phyloP scores from a whole-genome alignment of 345 rosid genomes.

The Eucalyptus lansdowneana region DNA sequence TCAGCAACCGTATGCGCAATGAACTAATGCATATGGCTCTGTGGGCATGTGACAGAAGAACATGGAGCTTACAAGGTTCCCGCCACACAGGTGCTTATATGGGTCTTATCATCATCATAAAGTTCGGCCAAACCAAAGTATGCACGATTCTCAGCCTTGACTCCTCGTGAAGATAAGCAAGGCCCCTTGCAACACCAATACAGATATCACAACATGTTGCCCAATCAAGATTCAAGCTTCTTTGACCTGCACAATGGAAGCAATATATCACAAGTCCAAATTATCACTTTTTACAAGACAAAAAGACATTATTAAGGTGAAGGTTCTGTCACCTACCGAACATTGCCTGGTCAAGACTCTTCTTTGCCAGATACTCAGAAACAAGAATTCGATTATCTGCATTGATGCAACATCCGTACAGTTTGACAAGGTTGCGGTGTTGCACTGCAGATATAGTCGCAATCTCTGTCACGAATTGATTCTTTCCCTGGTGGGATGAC shows the following conservation, averaged over 20 bases:
- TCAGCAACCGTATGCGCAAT: neutral
- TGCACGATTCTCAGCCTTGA: slow-evolving; percentile 41
- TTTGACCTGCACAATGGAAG: slow-evolving; percentile 14
- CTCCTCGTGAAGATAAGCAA: slow-evolving; percentile 48
- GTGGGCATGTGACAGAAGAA: neutral
- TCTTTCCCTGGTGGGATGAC: too few relatives aligned
- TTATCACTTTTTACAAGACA: neutral
- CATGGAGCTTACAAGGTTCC: slow-evolving; percentile 32
- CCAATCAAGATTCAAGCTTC: slow-evolving; percentile 23
- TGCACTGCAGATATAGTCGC: too few relatives aligned
- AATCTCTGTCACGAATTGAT: too few relatives aligned
- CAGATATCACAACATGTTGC: slow-evolving; percentile 25
- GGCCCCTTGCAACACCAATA: slow-evolving; percentile 43
- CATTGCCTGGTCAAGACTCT: too few relatives aligned
- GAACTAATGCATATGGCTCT: neutral
- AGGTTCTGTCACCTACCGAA: too few relatives aligned
- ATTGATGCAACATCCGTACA: too few relatives aligned
- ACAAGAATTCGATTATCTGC: too few relatives aligned
- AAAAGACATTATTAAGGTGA: too few relatives aligned
- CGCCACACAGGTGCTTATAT: slow-evolving; percentile 48
- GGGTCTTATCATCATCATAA: slow-evolving; percentile 40
- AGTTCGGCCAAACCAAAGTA: slow-evolving; percentile 55
- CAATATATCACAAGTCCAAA: neutral
- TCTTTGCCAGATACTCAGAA: too few relatives aligned
- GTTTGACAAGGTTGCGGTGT: too few relatives aligned